These are phyloP conservation scores for Globisporangium apiculatum DNA, from an alignment of 352 stramenopile species.

Conservation along the genomic window DNA sequence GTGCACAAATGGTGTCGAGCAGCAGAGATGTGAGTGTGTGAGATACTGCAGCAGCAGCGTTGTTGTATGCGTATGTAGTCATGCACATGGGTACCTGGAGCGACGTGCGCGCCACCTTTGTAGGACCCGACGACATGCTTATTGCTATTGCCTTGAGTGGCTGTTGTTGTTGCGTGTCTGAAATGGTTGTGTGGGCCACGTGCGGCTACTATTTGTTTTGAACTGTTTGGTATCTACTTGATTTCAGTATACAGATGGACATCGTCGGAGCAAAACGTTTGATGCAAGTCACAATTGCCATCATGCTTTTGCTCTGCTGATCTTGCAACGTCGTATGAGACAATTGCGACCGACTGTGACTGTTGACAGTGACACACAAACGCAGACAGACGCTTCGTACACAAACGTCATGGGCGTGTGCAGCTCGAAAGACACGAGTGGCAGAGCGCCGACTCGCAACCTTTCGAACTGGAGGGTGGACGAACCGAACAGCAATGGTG, in stretches of 20 bases:
- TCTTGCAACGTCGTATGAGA: too few relatives aligned
- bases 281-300: too few relatives aligned
- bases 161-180: not conserved
- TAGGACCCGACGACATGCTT: slow-evolving; percentile 25
- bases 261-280: too few relatives aligned
- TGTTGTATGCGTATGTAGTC: not conserved
- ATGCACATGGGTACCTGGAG: slow-evolving; percentile 37
- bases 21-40: not conserved
- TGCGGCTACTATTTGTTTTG: too few relatives aligned
- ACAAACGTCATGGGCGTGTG: slow-evolving; percentile 37
- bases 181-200: not conserved
- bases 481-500: not conserved
- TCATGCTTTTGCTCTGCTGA: too few relatives aligned
- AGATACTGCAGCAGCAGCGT: too few relatives aligned
- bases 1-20: not conserved
- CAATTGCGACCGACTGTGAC: too few relatives aligned
- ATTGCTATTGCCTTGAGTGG: slow-evolving; percentile 8
- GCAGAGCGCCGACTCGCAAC: slow-evolving; percentile 12
- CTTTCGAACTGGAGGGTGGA: slow-evolving; percentile 46
- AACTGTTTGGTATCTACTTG: too few relatives aligned
- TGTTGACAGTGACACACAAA: not conserved
- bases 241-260: too few relatives aligned
- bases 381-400: not conserved
- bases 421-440: slow-evolving; percentile 22
- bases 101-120: slow-evolving; percentile 67